These are phyloP conservation scores for Tothia fuscella DNA, from an alignment of 2,329 filamentous ascomycete species.

Conservation along the genomic window DNA sequence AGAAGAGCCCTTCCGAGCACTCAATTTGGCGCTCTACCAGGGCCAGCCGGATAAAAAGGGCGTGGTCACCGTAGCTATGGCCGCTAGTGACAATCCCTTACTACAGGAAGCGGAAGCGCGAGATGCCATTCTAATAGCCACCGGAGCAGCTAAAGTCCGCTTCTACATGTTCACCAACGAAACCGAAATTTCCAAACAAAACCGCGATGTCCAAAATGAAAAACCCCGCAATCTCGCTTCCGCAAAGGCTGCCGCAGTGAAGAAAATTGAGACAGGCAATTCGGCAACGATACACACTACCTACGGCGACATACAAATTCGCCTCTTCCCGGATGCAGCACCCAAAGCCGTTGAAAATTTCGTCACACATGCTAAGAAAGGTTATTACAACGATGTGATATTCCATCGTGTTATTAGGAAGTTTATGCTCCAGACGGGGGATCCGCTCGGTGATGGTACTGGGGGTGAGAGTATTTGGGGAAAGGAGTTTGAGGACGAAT, in stretches of 20 bases:
- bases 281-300: constrained; percentile 83
- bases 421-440: constrained; percentile 93
- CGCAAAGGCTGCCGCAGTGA: constrained; percentile 38
- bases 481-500: constrained; percentile 86
- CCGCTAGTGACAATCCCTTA: constrained; percentile 83
- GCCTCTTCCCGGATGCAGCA: constrained; percentile 83
- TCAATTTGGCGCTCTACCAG: constrained; percentile 83
- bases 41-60: constrained; percentile 91
- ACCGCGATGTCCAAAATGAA: constrained; percentile 89
- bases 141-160: constrained; percentile 73
- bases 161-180: constrained; percentile 99
- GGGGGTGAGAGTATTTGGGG: constrained; percentile 90
- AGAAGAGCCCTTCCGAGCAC: constrained; percentile 74
- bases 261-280: constrained; percentile 60
- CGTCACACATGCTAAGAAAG: constrained; percentile 74
- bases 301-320: constrained; percentile 85
- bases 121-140: constrained; percentile 79
- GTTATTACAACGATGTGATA: constrained; percentile 95
- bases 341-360: constrained; percentile 97
- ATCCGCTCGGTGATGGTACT: constrained; percentile 78
- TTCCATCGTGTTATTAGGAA: constrained; percentile 96
- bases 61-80: constrained; percentile 91
- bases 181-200: constrained; percentile 66
- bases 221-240: constrained; percentile 57
- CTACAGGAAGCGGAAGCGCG: constrained; percentile 82